phyloP scores from a whole-genome alignment of 352 stramenopile genomes.

The Globisporangium yorkense region DNA sequence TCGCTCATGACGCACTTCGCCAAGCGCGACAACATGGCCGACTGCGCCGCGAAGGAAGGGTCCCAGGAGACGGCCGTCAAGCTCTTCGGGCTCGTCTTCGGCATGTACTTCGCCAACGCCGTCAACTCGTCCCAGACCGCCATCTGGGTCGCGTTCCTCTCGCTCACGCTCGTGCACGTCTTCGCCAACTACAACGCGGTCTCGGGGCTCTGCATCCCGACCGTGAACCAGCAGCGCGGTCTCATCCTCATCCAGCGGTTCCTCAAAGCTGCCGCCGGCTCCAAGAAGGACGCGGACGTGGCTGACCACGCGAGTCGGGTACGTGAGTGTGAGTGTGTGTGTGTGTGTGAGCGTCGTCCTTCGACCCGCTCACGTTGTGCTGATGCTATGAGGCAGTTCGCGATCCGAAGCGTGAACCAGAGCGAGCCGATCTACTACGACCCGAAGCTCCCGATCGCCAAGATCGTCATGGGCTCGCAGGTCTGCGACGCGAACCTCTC shows the following conservation, averaged over 20 bases:
- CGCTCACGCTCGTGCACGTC: slow-evolving; percentile 92
- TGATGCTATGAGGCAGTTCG: slow-evolving; percentile 21
- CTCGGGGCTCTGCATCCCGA: slow-evolving; percentile 83
- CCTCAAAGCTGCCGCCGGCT: slow-evolving; percentile 14
- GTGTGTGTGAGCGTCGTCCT: background rate
- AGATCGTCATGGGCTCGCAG: slow-evolving; percentile 58
- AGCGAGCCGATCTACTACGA: slow-evolving; percentile 51
- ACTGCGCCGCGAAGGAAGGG: slow-evolving; percentile 94
- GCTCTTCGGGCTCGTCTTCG: slow-evolving; percentile 89
- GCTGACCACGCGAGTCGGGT: slow-evolving; percentile 22
- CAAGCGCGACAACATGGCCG: slow-evolving; percentile 82
- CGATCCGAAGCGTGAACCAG: slow-evolving; percentile 56
- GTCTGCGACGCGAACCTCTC: slow-evolving; percentile 34
- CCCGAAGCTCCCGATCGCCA: slow-evolving; percentile 33
- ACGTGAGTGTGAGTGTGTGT: slow-evolving; percentile 5
- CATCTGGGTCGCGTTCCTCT: slow-evolving; percentile 89
- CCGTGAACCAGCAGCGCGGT: slow-evolving; percentile 77
- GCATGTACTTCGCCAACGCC: slow-evolving; percentile 78
- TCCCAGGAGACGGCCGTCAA: slow-evolving; percentile 95
- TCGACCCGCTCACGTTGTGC: too few species aligned
- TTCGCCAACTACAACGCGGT: slow-evolving; percentile 93
- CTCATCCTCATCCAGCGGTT: slow-evolving; percentile 56
- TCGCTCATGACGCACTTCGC: slow-evolving; percentile 90
- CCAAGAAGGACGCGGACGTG: slow-evolving; percentile 19
- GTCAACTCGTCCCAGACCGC: slow-evolving; percentile 54